These are phyloP conservation scores for Pleurotus citrinopileatus DNA, from an alignment of 768 basidiomycete species.

Conservation along the genomic window DNA sequence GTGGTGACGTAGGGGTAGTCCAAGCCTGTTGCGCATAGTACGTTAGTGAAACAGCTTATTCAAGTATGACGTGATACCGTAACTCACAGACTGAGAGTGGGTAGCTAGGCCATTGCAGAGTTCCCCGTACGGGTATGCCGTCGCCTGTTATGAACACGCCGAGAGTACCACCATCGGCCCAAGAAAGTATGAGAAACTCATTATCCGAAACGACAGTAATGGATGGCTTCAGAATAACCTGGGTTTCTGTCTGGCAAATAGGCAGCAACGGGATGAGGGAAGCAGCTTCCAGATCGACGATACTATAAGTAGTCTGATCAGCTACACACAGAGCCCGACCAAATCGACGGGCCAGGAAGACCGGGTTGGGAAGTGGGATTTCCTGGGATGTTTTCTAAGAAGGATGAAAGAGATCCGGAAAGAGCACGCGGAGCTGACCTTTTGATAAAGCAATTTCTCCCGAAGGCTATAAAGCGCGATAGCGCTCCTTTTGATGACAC, in stretches of 20 bases:
- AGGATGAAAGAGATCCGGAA: background rate
- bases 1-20: constrained; percentile 83
- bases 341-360: constrained; percentile 56
- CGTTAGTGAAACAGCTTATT: background rate
- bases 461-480: constrained; percentile 66
- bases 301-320: constrained; percentile 67
- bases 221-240: constrained; percentile 52
- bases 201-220: constrained; percentile 72
- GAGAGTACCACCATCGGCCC: constrained; percentile 76
- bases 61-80: background rate
- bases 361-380: constrained; percentile 62
- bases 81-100: constrained; percentile 73
- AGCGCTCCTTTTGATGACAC: constrained; percentile 62
- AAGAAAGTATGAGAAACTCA: constrained; percentile 86
- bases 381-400: constrained; percentile 43
- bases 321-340: constrained; percentile 72
- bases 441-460: constrained; percentile 59
- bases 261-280: constrained; percentile 74
- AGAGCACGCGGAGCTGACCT: constrained; percentile 34
- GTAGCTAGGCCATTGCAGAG: constrained; percentile 81
- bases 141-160: constrained; percentile 84
- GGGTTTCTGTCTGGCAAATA: constrained; percentile 62
- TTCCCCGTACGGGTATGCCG: constrained; percentile 89
- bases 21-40: constrained; percentile 48
- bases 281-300: constrained; percentile 75